A percentile compares a stretch with the other conserved stretches of the same genome.
phyloP scores from a whole-genome alignment of 352 stramenopile species.

The Pythium dissimile region DNA sequence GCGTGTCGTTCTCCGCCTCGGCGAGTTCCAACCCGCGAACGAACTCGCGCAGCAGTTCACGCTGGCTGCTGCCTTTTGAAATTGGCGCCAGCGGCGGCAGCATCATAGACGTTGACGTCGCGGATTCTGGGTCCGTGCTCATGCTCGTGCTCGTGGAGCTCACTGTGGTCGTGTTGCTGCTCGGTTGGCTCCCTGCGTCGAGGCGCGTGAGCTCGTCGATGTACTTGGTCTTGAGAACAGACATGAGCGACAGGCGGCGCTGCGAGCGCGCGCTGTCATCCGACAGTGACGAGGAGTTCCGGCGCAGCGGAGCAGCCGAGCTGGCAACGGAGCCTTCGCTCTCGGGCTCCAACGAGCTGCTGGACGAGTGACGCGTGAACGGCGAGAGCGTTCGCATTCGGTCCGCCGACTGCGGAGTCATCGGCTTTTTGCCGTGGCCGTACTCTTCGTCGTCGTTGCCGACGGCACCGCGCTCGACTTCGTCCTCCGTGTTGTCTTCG shows the following conservation, averaged over 20 bases:
- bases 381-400: neutral
- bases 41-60: slow-evolving; percentile 64
- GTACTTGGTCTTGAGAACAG: slow-evolving; percentile 66
- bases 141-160: neutral
- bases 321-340: slow-evolving; percentile 11
- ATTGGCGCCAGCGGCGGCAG: neutral
- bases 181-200: slow-evolving; percentile 5
- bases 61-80: slow-evolving; percentile 28
- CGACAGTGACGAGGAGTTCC: slow-evolving; percentile 14
- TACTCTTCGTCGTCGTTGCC: neutral
- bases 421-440: neutral
- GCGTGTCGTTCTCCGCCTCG: slow-evolving; percentile 67
- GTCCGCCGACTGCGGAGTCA: neutral
- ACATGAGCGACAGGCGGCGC: slow-evolving; percentile 42
- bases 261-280: slow-evolving; percentile 6
- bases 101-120: neutral
- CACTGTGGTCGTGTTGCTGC: slow-evolving; percentile 16
- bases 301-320: neutral
- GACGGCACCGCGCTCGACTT: slow-evolving; percentile 1
- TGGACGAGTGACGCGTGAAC: slow-evolving; percentile 12
- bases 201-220: slow-evolving; percentile 42
- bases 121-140: neutral
- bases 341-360: slow-evolving; percentile 16
- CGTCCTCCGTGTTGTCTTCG: slow-evolving; percentile 30
- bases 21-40: slow-evolving; percentile 70